Conservation (phyloP, 2,329 filamentous ascomycete genomes). For the Conoideocrella luteorostrata region DNA sequence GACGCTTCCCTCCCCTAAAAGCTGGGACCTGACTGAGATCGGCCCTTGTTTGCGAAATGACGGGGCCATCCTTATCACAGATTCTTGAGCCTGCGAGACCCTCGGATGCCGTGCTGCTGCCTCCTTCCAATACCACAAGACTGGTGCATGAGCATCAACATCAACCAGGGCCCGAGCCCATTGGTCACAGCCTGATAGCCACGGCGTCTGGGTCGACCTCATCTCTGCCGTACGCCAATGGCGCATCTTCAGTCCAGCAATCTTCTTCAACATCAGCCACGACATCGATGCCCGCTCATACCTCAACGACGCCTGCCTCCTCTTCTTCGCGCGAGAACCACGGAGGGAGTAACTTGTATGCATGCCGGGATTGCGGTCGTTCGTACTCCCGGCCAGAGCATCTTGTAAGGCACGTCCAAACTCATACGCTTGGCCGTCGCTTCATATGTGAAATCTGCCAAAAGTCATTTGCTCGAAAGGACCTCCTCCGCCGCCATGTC, state of each 20-base stretch:
- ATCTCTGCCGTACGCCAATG: too few species aligned
- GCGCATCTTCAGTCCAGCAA: too few species aligned
- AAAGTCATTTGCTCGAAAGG: slow-evolving; percentile 48
- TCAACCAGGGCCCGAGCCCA: background rate
- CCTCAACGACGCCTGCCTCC: slow-evolving; percentile 5
- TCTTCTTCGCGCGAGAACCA: slow-evolving; percentile 13
- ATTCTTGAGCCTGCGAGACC: slow-evolving; percentile 25
- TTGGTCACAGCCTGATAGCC: background rate
- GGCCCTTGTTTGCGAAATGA: slow-evolving; percentile 18
- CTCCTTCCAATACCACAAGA: too few species aligned
- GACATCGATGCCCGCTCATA: background rate
- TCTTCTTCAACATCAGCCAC: too few species aligned
- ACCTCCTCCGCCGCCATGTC: slow-evolving; percentile 46
- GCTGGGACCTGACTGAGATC: background rate
- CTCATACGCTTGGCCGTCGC: slow-evolving; percentile 43
- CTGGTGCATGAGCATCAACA: background rate
- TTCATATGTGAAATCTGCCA: slow-evolving; percentile 45
- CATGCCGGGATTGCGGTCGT: slow-evolving; percentile 45
- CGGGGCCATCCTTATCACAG: slow-evolving; percentile 24
- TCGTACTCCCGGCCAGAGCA: slow-evolving; percentile 49
- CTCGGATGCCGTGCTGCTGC: slow-evolving; percentile 1
- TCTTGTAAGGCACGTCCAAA: slow-evolving; percentile 45
- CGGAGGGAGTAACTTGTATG: slow-evolving; percentile 32
- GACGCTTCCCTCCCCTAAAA: too few species aligned
- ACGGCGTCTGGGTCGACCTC: too few species aligned